Evolutionary conservation across 164 flowering plant genomes (phyloP).

Genomic region (Protea cynaroides): DNA sequence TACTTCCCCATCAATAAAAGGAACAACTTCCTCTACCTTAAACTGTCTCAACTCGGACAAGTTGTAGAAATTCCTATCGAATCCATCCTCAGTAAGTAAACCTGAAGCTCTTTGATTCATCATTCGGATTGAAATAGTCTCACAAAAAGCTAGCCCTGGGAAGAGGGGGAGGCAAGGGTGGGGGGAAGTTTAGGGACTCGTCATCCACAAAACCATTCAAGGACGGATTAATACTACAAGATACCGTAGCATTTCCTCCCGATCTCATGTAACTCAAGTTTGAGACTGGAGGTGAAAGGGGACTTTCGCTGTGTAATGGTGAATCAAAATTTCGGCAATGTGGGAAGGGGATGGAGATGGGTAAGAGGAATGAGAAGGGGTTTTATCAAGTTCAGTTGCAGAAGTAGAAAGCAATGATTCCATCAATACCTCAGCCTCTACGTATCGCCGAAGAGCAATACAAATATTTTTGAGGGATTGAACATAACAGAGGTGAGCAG

Average conservation of each 20-base stretch:
- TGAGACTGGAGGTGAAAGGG: conserved; percentile 35
- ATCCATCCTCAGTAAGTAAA: conserved; percentile 31
- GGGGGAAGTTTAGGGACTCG: conserved; percentile 32
- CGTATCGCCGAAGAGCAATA: conserved; percentile 63
- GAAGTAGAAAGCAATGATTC: conserved; percentile 62
- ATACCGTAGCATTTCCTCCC: conserved; percentile 39
- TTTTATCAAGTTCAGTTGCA: conserved; percentile 52
- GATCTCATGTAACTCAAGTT: conserved; percentile 65
- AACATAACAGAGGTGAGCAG: conserved; percentile 73
- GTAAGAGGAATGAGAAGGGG: conserved; percentile 76
- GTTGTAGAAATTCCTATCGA: conserved; percentile 27
- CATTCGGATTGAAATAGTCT: conserved; percentile 78
- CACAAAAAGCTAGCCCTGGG: conserved; percentile 56
- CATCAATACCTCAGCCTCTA: conserved; percentile 61
- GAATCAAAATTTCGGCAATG: conserved; percentile 45
- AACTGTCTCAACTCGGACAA: conserved; percentile 24
- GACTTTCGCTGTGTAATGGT: conserved; percentile 43
- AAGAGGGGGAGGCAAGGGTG: conserved; percentile 73
- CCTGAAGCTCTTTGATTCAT: conserved; percentile 40
- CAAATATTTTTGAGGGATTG: conserved; percentile 66
- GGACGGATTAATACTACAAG: conserved; percentile 39
- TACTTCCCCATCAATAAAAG: conserved; percentile 7
- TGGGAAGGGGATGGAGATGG: conserved; percentile 76
- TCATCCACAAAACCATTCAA: conserved; percentile 41
- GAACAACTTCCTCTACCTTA: conserved; percentile 18